Conservation (phyloP, 2,329 filamentous ascomycete genomes). For the Trematosphaeria pertusa region DNA sequence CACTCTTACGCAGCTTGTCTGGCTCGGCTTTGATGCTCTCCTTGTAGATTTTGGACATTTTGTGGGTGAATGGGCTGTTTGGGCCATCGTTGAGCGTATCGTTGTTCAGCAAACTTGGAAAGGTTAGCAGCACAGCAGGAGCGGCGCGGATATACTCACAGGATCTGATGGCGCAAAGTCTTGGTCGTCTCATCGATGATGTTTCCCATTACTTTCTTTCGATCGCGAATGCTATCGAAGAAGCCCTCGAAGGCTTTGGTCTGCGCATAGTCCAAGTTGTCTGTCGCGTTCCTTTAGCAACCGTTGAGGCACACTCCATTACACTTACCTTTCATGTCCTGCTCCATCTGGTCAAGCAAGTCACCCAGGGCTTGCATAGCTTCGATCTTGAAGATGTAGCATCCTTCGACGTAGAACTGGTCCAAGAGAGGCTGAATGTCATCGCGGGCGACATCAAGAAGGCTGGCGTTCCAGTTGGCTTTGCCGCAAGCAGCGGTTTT, state of each 20-base stretch:
- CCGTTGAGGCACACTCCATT: not conserved
- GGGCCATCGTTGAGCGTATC: conserved; percentile 5
- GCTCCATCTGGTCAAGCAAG: not conserved
- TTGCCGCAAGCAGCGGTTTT: not conserved
- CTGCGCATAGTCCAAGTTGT: not conserved
- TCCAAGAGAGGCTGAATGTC: conserved; percentile 1
- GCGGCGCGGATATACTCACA: not conserved
- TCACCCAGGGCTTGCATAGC: not conserved
- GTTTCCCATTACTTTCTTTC: not conserved
- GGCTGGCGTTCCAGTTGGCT: conserved; percentile 2
- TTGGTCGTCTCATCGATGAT: conserved; percentile 1
- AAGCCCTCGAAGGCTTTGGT: conserved; percentile 1
- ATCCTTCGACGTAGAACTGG: not conserved
- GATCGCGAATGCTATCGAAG: not conserved
- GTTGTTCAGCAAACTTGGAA: conserved; percentile 2
- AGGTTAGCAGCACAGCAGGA: too few species aligned
- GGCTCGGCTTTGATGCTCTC: not conserved
- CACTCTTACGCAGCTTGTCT: not conserved
- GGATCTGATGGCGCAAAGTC: not conserved
- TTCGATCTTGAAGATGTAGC: not conserved
- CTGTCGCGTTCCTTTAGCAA: not conserved
- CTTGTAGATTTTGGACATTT: conserved; percentile 5
- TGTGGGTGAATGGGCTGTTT: not conserved
- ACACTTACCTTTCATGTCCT: not conserved
- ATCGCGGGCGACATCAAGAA: not conserved